These are phyloP conservation scores for Rhizophagus sp. DNA, from an alignment of 192 early-diverging fungal species.

Conservation along the genomic window DNA sequence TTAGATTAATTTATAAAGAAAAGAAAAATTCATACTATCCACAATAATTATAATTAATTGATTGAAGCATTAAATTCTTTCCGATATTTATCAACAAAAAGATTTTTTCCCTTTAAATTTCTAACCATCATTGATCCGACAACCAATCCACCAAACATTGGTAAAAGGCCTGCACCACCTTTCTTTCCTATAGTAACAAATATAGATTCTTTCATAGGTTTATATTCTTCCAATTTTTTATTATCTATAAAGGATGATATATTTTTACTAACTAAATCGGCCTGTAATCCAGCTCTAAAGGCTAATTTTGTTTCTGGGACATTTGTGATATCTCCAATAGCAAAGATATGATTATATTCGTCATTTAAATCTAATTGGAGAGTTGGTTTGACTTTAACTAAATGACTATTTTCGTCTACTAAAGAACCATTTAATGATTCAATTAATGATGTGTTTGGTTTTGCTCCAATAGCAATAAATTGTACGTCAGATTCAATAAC, in stretches of 20 bases:
- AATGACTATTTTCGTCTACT: background rate
- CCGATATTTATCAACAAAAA: conserved; percentile 19
- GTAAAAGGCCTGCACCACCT: conserved; percentile 10
- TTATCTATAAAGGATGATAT: conserved; percentile 41
- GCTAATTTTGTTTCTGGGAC: conserved; percentile 47
- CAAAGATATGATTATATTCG: conserved; percentile 41
- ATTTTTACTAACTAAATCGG: conserved; percentile 41
- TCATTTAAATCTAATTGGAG: conserved; percentile 40
- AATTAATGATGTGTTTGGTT: conserved; percentile 20
- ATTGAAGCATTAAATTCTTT: background rate
- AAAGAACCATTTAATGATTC: conserved; percentile 16
- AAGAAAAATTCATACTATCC: background rate
- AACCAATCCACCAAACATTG: conserved; percentile 7
- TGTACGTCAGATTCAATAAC: conserved; percentile 37
- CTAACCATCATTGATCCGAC: conserved; percentile 3
- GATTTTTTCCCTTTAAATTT: conserved; percentile 16
- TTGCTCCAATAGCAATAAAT: conserved; percentile 33
- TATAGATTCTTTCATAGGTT: conserved; percentile 26
- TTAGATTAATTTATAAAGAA: too few species aligned
- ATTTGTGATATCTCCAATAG: conserved; percentile 48
- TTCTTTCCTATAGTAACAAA: conserved; percentile 34
- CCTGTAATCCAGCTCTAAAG: conserved; percentile 44
- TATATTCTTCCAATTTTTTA: conserved; percentile 38
- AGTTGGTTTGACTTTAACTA: conserved; percentile 41
- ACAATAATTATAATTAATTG: background rate